Conservation (phyloP, 2,329 filamentous ascomycete genomes). For the Emericellopsis cladophorae region DNA sequence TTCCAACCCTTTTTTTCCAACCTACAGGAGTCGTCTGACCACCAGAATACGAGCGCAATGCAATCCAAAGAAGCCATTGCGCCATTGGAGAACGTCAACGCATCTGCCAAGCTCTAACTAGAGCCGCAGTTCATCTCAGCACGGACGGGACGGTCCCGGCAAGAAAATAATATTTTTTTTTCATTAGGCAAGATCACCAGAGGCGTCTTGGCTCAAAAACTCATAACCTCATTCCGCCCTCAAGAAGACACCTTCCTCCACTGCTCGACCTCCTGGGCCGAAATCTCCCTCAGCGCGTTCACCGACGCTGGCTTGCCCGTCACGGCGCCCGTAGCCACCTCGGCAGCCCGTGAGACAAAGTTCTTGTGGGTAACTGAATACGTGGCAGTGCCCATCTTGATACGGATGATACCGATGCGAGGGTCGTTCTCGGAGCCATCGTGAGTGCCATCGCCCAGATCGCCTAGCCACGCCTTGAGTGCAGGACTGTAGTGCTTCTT, state of each 20-base stretch:
- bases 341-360: constrained; percentile 48
- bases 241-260: constrained; percentile 25
- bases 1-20: too few species aligned
- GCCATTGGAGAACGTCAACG: too few species aligned
- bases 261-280: constrained; percentile 48
- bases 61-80: too few species aligned
- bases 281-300: constrained; percentile 67
- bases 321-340: constrained; percentile 63
- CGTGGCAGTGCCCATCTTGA: constrained; percentile 59
- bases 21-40: too few species aligned
- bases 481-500: constrained; percentile 62
- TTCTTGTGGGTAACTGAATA: constrained; percentile 56
- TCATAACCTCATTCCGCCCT: too few species aligned
- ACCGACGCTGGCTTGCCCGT: constrained; percentile 60
- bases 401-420: constrained; percentile 67
- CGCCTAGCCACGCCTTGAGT: constrained; percentile 77
- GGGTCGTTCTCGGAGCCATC: constrained; percentile 75
- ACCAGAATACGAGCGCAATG: too few species aligned
- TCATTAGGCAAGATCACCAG: too few species aligned
- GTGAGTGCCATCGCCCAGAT: constrained; percentile 71
- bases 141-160: too few species aligned
- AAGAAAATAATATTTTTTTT: too few species aligned
- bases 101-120: too few species aligned
- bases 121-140: too few species aligned
- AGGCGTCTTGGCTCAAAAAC: too few species aligned